Base-by-base conservation (phyloP, 2,329 filamentous ascomycete species). In the Aspergillus sp. region DNA sequence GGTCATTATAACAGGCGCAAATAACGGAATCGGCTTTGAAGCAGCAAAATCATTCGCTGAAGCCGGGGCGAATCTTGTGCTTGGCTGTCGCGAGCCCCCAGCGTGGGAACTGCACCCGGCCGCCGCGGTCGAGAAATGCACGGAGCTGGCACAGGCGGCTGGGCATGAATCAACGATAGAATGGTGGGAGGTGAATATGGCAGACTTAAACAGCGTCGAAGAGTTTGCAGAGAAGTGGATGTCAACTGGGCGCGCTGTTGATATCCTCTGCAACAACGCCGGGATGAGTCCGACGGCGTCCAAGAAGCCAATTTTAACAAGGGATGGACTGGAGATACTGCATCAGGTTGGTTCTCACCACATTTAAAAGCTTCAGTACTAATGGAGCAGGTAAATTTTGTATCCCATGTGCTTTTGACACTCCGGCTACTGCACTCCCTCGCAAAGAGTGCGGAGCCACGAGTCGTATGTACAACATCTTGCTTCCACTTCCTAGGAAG, bases 261-360 rank as follows among this genome's bases (percentile, higher is more conserved):
- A 58, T 23, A 54, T 58, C 7, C 56, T 58, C 4, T 58, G 56
- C 19, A 58, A 58, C 19, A 58, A 58, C 14, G 56, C 56, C 2
- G 56, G 56, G 2, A 53, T 58, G 21, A 11, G 24, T 4, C 27
- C 52, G 4, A 23, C 52, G 2, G 49, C 50, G 2, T 39, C 49
- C 3, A 21, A 40, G 15, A 40, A 19, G 12, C 23, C 47, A 3
- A 41, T 53, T 5, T 6, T 53, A 5, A 58, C 56, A 4, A 43
- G 27, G 8, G 56, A 58, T 27, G 50, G 56, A 12, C 23, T 58
- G 0, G 50, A 58, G 37, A 8, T 58, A 1, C 2, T 48, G 4
- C 56, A 58, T 41, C 56, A 58, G 50, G 56, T 58, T 11, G 4
- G 17, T 35, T 9, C n/a, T 23, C 23, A 7, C 12, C 23, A 2